Evolutionary conservation across 148 eudicot genomes (phyloP).

Genomic region (Amaranthus palmeri): DNA sequence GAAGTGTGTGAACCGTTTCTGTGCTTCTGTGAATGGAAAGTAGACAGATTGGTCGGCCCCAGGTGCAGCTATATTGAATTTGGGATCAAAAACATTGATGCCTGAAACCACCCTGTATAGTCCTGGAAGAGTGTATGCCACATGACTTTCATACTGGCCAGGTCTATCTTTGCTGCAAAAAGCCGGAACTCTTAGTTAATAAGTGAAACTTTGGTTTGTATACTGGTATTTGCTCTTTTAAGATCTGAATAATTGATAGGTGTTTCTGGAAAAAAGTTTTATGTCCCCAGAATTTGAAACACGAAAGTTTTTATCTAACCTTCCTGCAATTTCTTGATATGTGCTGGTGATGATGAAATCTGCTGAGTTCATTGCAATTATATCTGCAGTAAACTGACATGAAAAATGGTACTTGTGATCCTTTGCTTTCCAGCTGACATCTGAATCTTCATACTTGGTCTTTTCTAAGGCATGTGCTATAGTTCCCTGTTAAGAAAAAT

Average conservation of each 20-base stretch:
- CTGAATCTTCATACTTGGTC: slow-evolving; percentile 96
- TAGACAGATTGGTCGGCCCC: slow-evolving; percentile 95
- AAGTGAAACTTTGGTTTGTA: not conserved
- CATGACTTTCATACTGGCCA: slow-evolving; percentile 92
- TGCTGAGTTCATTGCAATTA: slow-evolving; percentile 85
- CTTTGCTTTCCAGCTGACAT: slow-evolving; percentile 75
- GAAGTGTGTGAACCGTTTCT: slow-evolving; percentile 57
- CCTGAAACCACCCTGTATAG: slow-evolving; percentile 83
- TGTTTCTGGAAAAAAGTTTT: not conserved
- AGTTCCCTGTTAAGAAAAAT: slow-evolving; percentile 50
- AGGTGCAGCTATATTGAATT: slow-evolving; percentile 89
- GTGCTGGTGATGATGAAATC: slow-evolving; percentile 97
- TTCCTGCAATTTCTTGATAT: slow-evolving; percentile 96
- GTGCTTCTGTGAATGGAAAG: slow-evolving; percentile 64
- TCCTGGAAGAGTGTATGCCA: slow-evolving; percentile 79
- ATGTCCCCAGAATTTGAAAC: not conserved
- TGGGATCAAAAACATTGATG: slow-evolving; percentile 85
- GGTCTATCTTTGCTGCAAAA: slow-evolving; percentile 86
- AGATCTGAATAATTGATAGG: not conserved
- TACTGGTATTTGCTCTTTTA: not conserved
- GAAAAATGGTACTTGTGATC: slow-evolving; percentile 90
- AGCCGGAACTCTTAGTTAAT: slow-evolving; percentile 12
- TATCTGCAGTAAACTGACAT: slow-evolving; percentile 91
- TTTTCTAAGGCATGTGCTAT: slow-evolving; percentile 98
- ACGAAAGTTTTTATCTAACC: slow-evolving; percentile 34